A percentile compares a stretch with the other conserved stretches of the same genome.
Conservation (phyloP, 2,329 filamentous ascomycete species). For the Colletotrichum caudatum region DNA sequence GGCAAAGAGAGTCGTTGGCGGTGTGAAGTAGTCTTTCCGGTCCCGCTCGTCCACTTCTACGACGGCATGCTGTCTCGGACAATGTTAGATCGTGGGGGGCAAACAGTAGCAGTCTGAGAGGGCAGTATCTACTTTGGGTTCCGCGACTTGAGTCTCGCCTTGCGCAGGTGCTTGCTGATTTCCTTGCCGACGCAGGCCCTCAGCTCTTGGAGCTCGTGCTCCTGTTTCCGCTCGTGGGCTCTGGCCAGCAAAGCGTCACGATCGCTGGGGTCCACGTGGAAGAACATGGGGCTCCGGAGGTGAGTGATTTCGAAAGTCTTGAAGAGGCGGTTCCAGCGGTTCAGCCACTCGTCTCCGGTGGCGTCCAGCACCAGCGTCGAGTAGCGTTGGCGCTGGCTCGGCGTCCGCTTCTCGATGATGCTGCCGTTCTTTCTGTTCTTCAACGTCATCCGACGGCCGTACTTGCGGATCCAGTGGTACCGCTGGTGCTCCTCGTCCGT, state of each 20-base stretch:
- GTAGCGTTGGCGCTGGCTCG: constrained; percentile 45
- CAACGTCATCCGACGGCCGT: constrained; percentile 70
- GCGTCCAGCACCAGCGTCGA: constrained; percentile 73
- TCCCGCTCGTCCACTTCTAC: constrained; percentile 74
- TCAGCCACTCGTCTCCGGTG: constrained; percentile 73
- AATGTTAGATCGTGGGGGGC: constrained; percentile 41
- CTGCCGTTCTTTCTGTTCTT: constrained; percentile 62
- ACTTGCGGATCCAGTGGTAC: constrained; percentile 81
- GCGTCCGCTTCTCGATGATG: constrained; percentile 43
- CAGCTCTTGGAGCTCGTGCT: constrained; percentile 76
- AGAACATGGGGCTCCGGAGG: constrained; percentile 84
- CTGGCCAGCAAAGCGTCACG: constrained; percentile 79
- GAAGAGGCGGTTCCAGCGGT: constrained; percentile 78
- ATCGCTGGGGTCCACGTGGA: constrained; percentile 82
- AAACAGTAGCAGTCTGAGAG: not conserved
- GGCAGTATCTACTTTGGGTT: constrained; percentile 42
- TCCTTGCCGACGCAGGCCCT: constrained; percentile 82
- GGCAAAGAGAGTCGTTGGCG: constrained; percentile 70
- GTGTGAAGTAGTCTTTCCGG: constrained; percentile 76
- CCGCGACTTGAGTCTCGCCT: constrained; percentile 48
- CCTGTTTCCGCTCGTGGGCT: constrained; percentile 70
- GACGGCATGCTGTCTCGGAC: constrained; percentile 56
- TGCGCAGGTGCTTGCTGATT: constrained; percentile 82
- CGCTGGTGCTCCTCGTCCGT: constrained; percentile 85
- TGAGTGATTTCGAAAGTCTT: constrained; percentile 76